Conservation (phyloP, 768 basidiomycete species). For the Mrakia gelida region DNA sequence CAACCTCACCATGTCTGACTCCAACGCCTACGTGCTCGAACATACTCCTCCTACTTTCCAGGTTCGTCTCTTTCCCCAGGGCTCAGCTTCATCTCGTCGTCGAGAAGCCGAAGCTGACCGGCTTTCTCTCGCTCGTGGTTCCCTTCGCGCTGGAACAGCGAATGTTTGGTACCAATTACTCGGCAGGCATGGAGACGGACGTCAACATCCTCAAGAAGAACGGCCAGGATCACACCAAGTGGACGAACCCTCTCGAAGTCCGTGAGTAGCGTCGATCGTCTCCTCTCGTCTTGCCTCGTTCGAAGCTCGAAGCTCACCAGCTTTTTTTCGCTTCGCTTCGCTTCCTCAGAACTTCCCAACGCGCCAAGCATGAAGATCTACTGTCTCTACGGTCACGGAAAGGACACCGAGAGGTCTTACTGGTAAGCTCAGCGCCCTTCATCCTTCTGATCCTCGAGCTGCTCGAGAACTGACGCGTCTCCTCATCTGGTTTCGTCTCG, state of each 20-base stretch:
- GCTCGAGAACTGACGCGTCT: background rate
- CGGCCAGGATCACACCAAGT: conserved; percentile 65
- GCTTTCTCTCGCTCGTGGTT: background rate
- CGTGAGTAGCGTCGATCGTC: conserved; percentile 50
- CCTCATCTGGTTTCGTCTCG: background rate
- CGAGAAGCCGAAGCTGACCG: background rate
- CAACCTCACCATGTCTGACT: conserved; percentile 76
- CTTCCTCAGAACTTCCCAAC: conserved; percentile 60
- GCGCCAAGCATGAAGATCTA: conserved; percentile 90
- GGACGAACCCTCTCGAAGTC: conserved; percentile 85
- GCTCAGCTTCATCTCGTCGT: background rate
- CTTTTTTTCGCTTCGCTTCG: background rate
- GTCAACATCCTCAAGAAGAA: conserved; percentile 56
- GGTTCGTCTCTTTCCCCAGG: conserved; percentile 33
- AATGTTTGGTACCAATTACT: conserved; percentile 82
- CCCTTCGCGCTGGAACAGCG: conserved; percentile 49
- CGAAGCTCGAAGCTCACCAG: conserved; percentile 37
- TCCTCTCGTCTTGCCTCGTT: background rate
- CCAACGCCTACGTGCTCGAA: conserved; percentile 71
- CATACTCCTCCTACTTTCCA: conserved; percentile 81
- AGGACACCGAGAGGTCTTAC: conserved; percentile 92
- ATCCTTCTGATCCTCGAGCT: background rate
- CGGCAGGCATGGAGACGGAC: conserved; percentile 78
- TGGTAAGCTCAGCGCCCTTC: conserved; percentile 53
- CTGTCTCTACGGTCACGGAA: conserved; percentile 92